Conservation (phyloP, 2,329 filamentous ascomycete species). For the Cercospora citrullina region DNA sequence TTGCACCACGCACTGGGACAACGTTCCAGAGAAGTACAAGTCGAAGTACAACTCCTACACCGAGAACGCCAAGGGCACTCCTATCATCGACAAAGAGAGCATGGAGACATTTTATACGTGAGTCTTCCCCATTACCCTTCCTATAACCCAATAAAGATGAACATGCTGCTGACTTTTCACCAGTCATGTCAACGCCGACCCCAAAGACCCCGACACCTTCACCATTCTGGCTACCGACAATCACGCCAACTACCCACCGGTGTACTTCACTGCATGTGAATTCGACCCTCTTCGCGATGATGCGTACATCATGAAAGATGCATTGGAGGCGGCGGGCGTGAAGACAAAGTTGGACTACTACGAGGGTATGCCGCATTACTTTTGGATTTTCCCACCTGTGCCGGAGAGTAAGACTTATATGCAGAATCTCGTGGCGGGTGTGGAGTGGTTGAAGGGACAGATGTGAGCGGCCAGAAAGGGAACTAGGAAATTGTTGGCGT, state of each 20-base stretch:
- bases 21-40: slow-evolving; percentile 30
- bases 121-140: neutral
- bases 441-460: slow-evolving; percentile 26
- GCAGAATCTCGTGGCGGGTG: slow-evolving; percentile 24
- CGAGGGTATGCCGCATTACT: slow-evolving; percentile 44
- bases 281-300: slow-evolving; percentile 55
- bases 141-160: neutral
- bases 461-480: neutral
- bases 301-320: slow-evolving; percentile 52
- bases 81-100: slow-evolving; percentile 29
- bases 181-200: slow-evolving; percentile 25
- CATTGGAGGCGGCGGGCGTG: slow-evolving; percentile 46
- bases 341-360: slow-evolving; percentile 18
- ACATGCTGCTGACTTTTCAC: neutral
- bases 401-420: slow-evolving; percentile 25
- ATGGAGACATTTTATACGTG: slow-evolving; percentile 31
- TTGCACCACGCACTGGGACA: slow-evolving; percentile 39
- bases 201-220: slow-evolving; percentile 27
- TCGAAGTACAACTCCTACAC: slow-evolving; percentile 26
- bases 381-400: slow-evolving; percentile 37
- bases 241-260: slow-evolving; percentile 43
- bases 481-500: neutral
- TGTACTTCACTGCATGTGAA: slow-evolving; percentile 55
- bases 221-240: slow-evolving; percentile 27
- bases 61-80: slow-evolving; percentile 26